Base-by-base conservation (phyloP, 2,329 filamentous ascomycete genomes). In the Acrocalymma vagum region DNA sequence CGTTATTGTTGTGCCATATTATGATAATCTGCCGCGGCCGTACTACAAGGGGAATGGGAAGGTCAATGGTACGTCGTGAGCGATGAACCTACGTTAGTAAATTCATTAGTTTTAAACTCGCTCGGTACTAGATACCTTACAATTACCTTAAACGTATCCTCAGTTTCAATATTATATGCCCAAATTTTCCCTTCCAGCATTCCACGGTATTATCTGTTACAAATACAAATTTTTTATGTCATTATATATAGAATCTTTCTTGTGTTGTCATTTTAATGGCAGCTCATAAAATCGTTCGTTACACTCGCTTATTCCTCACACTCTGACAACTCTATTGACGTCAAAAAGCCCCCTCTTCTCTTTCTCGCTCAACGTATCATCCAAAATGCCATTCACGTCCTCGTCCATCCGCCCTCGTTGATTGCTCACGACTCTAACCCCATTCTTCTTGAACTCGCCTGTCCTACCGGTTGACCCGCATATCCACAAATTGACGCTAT, bases 1-100 rank as follows among this genome's bases (percentile, higher is more conserved):
- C 47, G 65, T 71, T 22, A 73, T 77, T 43, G 73, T 77, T 17
- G 73, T 78, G 37, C 74, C 74, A 3, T 77, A 77, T 47, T 76
- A 77, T 51, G 73, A 77, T 38, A 77, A 77, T 48, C 56, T 77
- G 16, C 73, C 72, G 0, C 53, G 71, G 32, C 60, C 65, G 15
- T 58, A 55, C 33, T 62, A 60, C 30, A 62, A 52, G 34, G 27
- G 32, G 1, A 38, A 29, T 25, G 29, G 4, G 25, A 22, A 4
- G 32, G 16, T 2, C 23, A 29, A 11, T 8, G 5, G 22, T 28
- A 29, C 9, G 22, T 24, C 22, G 8, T 8, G n/a, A 24, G 22
- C 22, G n/a, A n/a, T 8, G 22, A 24, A n/a, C 22, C n/a, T n/a
- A n/a, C n/a, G 22, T 24, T n/a, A n/a, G n/a, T n/a, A n/a, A n/a